Base-by-base conservation (phyloP, 1,139 yeast genomes). In the Scheffersomyces quercinus region DNA sequence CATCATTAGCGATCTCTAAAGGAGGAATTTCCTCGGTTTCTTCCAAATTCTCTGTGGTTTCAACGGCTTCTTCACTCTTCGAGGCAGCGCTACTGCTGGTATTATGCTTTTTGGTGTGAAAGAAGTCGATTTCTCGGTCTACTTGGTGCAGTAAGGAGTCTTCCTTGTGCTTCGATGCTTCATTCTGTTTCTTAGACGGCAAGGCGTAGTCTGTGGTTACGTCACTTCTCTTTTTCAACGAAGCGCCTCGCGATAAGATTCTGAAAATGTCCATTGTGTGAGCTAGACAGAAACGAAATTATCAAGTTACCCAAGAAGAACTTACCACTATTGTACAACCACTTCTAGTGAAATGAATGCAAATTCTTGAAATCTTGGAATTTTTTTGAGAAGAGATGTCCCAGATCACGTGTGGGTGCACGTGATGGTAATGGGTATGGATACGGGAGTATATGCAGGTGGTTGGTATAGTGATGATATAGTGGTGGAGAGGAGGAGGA, bases 241-340 rank as follows among this genome's bases (percentile, higher is more conserved):
- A 75, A 0, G 97, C 96, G 15, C 98, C 98, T 59, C 97, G 74
- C 1, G 90, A 76, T 40, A 93, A 75, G 3, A 93, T 83, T 56
- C 89, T 76, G 62, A 93, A 91, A 51, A 91, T 85, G 69, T 93
- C 99, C 99, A 93, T 91, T 14, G 20, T 32, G 29, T 36, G 30
- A 28, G 10, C 24, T 28, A 38, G 40, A 29, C 29, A 36, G 29
- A 40, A 36, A 39, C 37, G 38, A 13, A 20, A 33, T 32, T 40
- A 28, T 29, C 13, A 14, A 16, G 9, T 24, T 15, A 7, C 14
- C 9, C 11, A 12, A 15, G n/a, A 28, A 29, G 39, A 28, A 11
- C 12, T 36, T 29, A 20, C 26, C 26, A 20, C 8, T 20, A 20
- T 20, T 20, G 7, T 20, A 20, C 26, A 5, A 20, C 26, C 5